These are phyloP conservation scores for Cyclospora cayetanensis DNA, from an alignment of 169 alveolate species.

Conservation along the genomic window DNA sequence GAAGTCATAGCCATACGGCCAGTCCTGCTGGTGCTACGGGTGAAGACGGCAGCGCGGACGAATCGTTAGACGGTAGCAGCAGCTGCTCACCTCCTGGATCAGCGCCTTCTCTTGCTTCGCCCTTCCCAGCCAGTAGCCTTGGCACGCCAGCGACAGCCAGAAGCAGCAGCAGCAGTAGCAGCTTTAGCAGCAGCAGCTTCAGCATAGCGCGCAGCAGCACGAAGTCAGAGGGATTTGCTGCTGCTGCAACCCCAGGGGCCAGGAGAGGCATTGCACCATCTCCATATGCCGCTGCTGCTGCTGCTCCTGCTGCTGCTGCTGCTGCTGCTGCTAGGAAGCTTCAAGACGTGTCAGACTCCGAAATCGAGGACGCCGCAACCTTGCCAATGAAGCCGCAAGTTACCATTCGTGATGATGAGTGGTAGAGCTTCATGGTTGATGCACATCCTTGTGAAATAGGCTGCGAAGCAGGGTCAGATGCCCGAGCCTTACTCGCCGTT, in stretches of 20 bases:
- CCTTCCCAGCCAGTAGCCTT: neutral
- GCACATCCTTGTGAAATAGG: too few species aligned
- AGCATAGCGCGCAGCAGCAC: too few species aligned
- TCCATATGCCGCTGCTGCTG: slow-evolving; percentile 1
- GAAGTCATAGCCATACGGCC: neutral
- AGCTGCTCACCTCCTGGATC: neutral
- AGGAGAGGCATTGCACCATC: neutral
- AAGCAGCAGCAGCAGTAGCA: slow-evolving; percentile 53
- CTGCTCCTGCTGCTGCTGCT: slow-evolving; percentile 28
- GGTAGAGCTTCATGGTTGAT: neutral
- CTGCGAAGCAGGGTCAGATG: too few species aligned
- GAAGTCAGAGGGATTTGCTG: neutral
- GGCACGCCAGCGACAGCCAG: neutral
- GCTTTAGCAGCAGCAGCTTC: neutral
- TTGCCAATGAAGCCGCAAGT: neutral
- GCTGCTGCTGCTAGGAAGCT: neutral
- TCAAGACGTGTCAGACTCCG: neutral
- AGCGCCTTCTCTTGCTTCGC: neutral
- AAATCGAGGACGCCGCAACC: neutral
- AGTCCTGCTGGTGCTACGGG: neutral
- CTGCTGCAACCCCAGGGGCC: neutral
- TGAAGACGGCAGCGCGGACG: neutral
- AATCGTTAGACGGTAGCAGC: neutral
- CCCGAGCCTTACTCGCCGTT: too few species aligned
- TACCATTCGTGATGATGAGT: neutral